Evolutionary conservation across 208 protist genomes (phyloP), one percentile per base, ranked within the genome.

Genomic region (Trypanosoma brucei): DNA sequence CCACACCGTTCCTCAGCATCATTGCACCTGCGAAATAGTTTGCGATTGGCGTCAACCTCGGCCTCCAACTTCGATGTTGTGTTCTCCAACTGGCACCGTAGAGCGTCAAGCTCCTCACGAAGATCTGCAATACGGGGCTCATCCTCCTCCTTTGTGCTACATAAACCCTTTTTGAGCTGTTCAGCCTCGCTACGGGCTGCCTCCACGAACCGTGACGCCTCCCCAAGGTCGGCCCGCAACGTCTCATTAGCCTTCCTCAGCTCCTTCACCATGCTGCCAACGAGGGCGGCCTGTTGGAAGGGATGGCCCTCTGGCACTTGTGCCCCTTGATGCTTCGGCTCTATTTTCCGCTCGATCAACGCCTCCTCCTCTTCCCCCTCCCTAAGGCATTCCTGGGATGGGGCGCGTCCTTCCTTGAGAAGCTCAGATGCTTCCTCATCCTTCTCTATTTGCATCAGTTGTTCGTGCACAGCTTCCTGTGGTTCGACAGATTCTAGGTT

Each of bases 131-230:
- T 22, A 45, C 56, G 67, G 11, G 42, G 33, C 13, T n/a, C 42
- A 6, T 46, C 42, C 11, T 11, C 42, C 42, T 46, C 42, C 6
- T 11, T 11, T 46, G 6, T 14, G 42, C 42, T 14, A 14, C 42
- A 46, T 46, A 11, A 46, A 6, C 42, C 11, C 42, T 46, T 46
- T 46, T 46, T 46, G n/a, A 55, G 55, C 44, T 59, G 55, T 22
- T 73, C 31, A 30, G n/a, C 42, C 38, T 72, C 67, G 2, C 3
- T 22, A 3, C 33, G 34, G 51, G 35, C 34, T 13, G 6, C n/a
- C 55, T 56, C 58, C 39, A 68, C 48, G 48, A 59, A 3, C 37
- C 30, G 54, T 45, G 57, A 8, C 34, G 3, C 13, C 61, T 65
- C 38, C 6, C 36, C 50, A 3, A 14, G 53, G 2, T 11, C 22